Evolutionary conservation across 495 filamentous ascomycete species (phyloP), one percentile per base, ranked within the genome.

Genomic region (Lepidopterella palustris): DNA sequence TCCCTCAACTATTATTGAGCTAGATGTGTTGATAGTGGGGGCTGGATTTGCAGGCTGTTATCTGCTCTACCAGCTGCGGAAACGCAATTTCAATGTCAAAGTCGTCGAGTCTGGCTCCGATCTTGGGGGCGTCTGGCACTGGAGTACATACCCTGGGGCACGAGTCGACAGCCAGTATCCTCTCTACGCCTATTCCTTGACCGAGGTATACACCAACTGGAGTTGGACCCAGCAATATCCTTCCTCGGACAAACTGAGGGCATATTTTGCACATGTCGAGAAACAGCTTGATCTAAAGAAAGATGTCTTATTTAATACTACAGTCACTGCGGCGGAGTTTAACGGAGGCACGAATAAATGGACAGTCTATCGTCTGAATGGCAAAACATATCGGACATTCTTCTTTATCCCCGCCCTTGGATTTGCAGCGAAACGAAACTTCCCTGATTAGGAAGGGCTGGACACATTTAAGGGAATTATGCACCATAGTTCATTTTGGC

Each of bases 401-500:
- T 82, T 74, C 61, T 70, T 84, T 13, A 63, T 85, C 32, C 60
- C 78, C 6, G 75, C 73, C 0, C 72, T 74, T 48, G 77, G 77
- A 15, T 76, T 79, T 58, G 73, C 75, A 3, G 70, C 74, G 5
- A 78, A 73, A 50, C 68, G 65, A 20, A 70, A 76, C 35, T 63
- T 74, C 52, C 82, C 83, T 0, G 66, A 74, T 5, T 82, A 75
- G 73, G 63, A 70, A n/a, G 81, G 81, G 3, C 65, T 85, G 4
- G 73, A 78, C 0, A 73, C 71, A 0, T 87, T 80, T 74, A 70
- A 76, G 21, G 82, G 84, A 3, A 40, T 63, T 3, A 71, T 83
- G 4, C 71, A 81, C 57, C 83, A 87, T 56, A 76, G 82, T 0
- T 78, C 80, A 1, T 77, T 79, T 68, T 87, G 84, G 84, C 83